These are phyloP conservation scores for Hyaloscypha hepaticicola DNA, from an alignment of 495 filamentous ascomycete genomes.

Conservation along the genomic window DNA sequence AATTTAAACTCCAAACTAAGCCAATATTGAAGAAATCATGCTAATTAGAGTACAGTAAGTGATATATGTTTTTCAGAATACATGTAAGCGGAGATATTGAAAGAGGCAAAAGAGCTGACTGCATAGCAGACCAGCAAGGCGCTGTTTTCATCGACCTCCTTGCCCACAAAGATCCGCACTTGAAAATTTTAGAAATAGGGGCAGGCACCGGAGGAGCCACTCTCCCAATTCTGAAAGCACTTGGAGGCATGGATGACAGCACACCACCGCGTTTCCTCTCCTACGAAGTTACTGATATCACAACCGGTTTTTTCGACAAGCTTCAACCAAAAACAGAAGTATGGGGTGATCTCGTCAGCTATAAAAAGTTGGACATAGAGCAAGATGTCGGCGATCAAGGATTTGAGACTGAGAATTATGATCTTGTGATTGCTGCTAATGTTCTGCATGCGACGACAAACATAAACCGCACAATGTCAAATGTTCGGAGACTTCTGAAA, in stretches of 20 bases:
- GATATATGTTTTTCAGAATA: not conserved
- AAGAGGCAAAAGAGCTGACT: slow-evolving; percentile 1
- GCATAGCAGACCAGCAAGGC: slow-evolving; percentile 3
- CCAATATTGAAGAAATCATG: not conserved
- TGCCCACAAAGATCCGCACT: slow-evolving; percentile 30
- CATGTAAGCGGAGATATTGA: not conserved
- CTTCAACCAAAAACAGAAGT: slow-evolving; percentile 34
- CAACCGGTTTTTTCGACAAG: slow-evolving; percentile 40
- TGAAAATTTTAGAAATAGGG: slow-evolving; percentile 40
- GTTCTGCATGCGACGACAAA: slow-evolving; percentile 37
- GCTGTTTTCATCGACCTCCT: slow-evolving; percentile 2
- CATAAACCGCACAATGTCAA: slow-evolving; percentile 20
- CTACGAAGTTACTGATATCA: slow-evolving; percentile 47
- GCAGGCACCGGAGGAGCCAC: slow-evolving; percentile 38
- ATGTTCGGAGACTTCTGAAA: slow-evolving; percentile 7
- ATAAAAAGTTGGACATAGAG: slow-evolving; percentile 42
- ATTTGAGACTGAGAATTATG: slow-evolving; percentile 36
- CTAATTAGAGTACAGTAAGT: slow-evolving; percentile 4
- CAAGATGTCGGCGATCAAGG: slow-evolving; percentile 38
- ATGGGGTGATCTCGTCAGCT: slow-evolving; percentile 35
- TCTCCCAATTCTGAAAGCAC: slow-evolving; percentile 13
- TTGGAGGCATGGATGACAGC: not conserved
- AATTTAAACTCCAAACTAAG: not conserved
- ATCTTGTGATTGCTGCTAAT: slow-evolving; percentile 45
- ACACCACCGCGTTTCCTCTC: not conserved